phyloP scores from a whole-genome alignment of 2,329 filamentous ascomycete species.

The Aureobasidium sp. region DNA sequence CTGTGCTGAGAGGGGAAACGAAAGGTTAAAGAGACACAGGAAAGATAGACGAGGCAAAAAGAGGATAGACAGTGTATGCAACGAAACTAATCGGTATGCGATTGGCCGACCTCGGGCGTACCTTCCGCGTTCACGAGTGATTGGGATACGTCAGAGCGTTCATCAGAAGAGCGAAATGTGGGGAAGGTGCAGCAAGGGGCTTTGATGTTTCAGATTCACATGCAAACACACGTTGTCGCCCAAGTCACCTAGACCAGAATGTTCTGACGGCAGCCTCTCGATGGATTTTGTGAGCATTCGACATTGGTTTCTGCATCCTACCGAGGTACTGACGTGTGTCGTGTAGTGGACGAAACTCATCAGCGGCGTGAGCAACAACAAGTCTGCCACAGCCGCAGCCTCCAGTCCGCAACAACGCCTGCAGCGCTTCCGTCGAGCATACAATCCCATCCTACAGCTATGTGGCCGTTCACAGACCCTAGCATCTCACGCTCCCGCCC shows the following conservation, averaged over 20 bases:
- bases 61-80: background rate
- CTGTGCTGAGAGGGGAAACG: background rate
- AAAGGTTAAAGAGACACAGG: background rate
- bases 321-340: background rate
- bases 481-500: slow-evolving; percentile 42
- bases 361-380: slow-evolving; percentile 44
- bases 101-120: background rate
- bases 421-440: slow-evolving; percentile 52
- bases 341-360: slow-evolving; percentile 55
- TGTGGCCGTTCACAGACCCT: slow-evolving; percentile 49
- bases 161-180: background rate
- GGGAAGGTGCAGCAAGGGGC: background rate
- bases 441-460: slow-evolving; percentile 52
- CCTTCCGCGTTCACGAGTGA: background rate
- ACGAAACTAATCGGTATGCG: background rate
- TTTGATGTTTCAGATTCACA: background rate
- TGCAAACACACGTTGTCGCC: background rate
- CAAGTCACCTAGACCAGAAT: background rate
- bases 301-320: background rate
- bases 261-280: background rate
- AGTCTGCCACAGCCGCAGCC: slow-evolving; percentile 35
- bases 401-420: slow-evolving; percentile 53
- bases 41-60: background rate
- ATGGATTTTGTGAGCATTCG: slow-evolving; percentile 16
- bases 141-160: background rate